Base-by-base conservation (phyloP, 1,139 yeast genomes). In the Yarrowia galli region DNA sequence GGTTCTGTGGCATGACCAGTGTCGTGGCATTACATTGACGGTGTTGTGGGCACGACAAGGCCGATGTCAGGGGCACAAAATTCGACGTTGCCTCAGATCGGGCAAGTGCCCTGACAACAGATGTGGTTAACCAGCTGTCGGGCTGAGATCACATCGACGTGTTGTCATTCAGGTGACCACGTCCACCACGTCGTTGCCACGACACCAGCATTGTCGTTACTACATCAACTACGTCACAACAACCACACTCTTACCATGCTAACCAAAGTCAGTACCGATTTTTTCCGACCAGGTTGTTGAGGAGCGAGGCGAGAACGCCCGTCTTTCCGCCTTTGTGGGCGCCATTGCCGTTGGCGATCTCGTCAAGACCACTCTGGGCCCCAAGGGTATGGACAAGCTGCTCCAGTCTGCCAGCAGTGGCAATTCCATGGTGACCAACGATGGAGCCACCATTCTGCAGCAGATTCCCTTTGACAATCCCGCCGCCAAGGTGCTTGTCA, bases 301-400 rank as follows among this genome's bases (percentile, higher is more conserved):
- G 79, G 99, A 95, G 80, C 86, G 98, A 74, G 99, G 96, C 49
- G 99, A 95, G 79, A 93, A 93, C 80, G 99, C 99, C 67, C 92
- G 98, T 81, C 84, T 92, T 82, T 91, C 97, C 15, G 93, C 99
- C 3, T 95, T 95, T 80, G 97, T 95, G 23, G 99, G 99, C 66
- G 99, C 99, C 71, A 95, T 95, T 78, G 99, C 99, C 51, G 99
- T 95, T 35, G 99, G 98, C 65, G 99, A 95, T 72, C 84, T 95
- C 71, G 98, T 95, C 60, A 95, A 96, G 79, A 88, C 97, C 42
- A 96, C 99, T 3, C 82, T 95, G 73, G 99, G 99, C 13, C 99
- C 99, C 72, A 95, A 95, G 79, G 99, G 99, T 70, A 95, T 95
- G 98, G 99, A 95, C 79, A 95, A 95, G 78, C 83, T 95, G 72